Evolutionary conservation across 208 protist genomes (phyloP).

Genomic region (Zelonia costaricensis): DNA sequence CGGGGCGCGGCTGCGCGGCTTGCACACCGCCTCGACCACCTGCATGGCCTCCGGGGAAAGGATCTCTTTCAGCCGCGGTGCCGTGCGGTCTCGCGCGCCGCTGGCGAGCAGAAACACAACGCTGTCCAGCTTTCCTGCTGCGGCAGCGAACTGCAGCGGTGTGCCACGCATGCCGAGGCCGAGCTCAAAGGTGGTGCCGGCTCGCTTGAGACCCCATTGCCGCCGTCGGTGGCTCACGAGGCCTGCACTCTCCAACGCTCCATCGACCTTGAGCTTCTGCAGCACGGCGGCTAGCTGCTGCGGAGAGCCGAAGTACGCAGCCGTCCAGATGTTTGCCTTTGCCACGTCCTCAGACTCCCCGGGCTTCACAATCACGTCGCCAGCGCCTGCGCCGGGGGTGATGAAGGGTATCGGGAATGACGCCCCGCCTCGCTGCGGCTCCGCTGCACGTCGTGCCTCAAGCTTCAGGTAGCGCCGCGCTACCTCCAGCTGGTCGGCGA

Average conservation of each 20-base stretch:
- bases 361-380: slow-evolving; percentile 2
- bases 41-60: slow-evolving; percentile 31
- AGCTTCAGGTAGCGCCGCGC: slow-evolving; percentile 69
- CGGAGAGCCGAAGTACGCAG: slow-evolving; percentile 65
- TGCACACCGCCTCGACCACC: slow-evolving; percentile 24
- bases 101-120: slow-evolving; percentile 68
- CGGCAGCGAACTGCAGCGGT: slow-evolving; percentile 78
- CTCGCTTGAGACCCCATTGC: slow-evolving; percentile 70
- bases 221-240: slow-evolving; percentile 64
- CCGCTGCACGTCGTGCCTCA: slow-evolving; percentile 12
- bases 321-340: slow-evolving; percentile 75
- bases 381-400: neutral
- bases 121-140: slow-evolving; percentile 74
- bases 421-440: neutral
- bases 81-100: slow-evolving; percentile 49
- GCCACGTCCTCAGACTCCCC: slow-evolving; percentile 27
- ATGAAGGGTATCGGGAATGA: too few relatives aligned
- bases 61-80: slow-evolving; percentile 62
- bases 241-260: slow-evolving; percentile 41
- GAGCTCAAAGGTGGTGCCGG: slow-evolving; percentile 37
- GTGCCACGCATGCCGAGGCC: slow-evolving; percentile 80
- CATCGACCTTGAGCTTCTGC: slow-evolving; percentile 32
- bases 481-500: slow-evolving; percentile 75
- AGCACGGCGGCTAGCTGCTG: slow-evolving; percentile 51
- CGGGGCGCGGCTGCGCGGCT: slow-evolving; percentile 10